Evolutionary conservation across 345 rosid genomes (phyloP), one percentile per base, ranked within the genome.

Genomic region (Eucalyptus coolabah): DNA sequence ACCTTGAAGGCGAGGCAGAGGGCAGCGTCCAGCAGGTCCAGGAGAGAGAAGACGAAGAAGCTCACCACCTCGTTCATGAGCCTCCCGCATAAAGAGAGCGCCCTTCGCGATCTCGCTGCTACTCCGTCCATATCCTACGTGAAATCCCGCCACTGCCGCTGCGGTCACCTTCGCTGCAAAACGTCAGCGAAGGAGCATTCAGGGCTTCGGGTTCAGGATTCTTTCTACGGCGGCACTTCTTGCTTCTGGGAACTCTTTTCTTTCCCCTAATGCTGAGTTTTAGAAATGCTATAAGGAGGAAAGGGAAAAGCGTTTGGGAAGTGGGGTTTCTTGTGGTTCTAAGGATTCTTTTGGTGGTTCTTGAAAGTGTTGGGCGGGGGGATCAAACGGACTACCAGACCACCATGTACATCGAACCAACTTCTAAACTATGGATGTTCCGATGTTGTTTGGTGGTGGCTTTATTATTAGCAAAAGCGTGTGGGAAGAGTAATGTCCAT

Each of bases 1-100:
- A 92, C 91, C 93, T 95, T 98, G 96, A 94, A 98, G n/a, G 91
- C 69, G 17, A 93, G 89, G 89, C 99, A 98, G 9, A 98, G 93
- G 28, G 93, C 81, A 69, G 90, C 82, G 92, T 98, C 99, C 45
- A 98, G 88, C 44, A 98, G 91, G 95, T 98, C 99, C 2, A 98
- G 96, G 86, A 95, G 69, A 56, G 94, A 95, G 90, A 97, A 98
- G 86, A 97, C 98, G 32, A 96, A 18, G 94, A 98, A 96, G 93
- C 99, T 97, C 77, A 94, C 88, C 9, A 90, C 93, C 88, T 94
- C 92, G 87, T 95, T 95, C 13, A 93, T 19, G 91, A 91, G 87
- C 86, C 88, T 90, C 69, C 97, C 97, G 47, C 90, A 90, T 88
- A 94, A 50, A 87, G 91, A 87, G 24, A 91, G 89, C 77, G 92